Conservation (phyloP, 495 filamentous ascomycete species). For the Penicillium steckii region DNA sequence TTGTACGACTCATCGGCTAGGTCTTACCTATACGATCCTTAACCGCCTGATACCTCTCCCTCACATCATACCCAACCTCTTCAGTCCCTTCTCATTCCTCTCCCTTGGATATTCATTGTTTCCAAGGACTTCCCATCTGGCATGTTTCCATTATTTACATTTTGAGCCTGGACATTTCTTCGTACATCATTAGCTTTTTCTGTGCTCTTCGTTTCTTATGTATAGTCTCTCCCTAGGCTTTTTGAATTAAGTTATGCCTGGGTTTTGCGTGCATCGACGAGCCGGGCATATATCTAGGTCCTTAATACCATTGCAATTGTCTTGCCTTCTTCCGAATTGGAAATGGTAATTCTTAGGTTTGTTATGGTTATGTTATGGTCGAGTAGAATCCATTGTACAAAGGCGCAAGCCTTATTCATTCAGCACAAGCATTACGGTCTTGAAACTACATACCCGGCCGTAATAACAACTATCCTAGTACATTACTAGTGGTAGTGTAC, state of each 20-base stretch:
- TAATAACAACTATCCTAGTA: too few species aligned
- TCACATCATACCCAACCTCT: constrained; percentile 7
- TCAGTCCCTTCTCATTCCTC: neutral
- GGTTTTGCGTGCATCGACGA: constrained; percentile 10
- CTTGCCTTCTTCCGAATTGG: too few species aligned
- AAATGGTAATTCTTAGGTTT: neutral
- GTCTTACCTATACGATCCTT: constrained; percentile 27
- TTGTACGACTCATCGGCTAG: constrained; percentile 15
- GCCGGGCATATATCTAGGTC: constrained; percentile 14
- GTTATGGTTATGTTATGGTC: neutral
- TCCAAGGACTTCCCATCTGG: neutral
- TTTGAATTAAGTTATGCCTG: neutral
- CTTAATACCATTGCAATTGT: constrained; percentile 24
- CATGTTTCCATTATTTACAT: constrained; percentile 11
- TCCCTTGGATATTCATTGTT: neutral
- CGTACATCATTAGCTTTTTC: constrained; percentile 4
- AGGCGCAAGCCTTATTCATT: too few species aligned
- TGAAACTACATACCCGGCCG: too few species aligned
- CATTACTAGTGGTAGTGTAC: too few species aligned
- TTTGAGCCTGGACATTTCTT: constrained; percentile 24
- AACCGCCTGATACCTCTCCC: constrained; percentile 18
- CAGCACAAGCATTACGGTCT: too few species aligned
- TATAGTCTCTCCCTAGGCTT: constrained; percentile 3
- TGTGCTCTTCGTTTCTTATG: neutral
- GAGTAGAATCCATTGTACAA: too few species aligned